These are phyloP conservation scores for Salvia hispanica DNA, from an alignment of 257 asterid genomes.

Conservation along the genomic window DNA sequence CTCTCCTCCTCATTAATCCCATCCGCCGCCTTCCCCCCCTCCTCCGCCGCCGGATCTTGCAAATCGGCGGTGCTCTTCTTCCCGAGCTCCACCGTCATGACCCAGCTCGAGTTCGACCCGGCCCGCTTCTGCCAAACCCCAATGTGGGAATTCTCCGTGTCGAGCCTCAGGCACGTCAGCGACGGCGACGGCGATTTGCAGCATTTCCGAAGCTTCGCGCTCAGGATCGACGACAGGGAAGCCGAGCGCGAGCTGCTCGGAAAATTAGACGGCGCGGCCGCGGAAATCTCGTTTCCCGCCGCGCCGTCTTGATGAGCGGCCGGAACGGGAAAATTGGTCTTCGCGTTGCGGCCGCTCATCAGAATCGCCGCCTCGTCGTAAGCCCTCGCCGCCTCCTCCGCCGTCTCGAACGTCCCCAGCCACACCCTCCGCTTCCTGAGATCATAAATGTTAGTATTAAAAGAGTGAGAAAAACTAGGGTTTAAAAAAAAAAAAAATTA, in stretches of 20 bases:
- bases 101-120: constrained; percentile 85
- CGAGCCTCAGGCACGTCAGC: constrained; percentile 80
- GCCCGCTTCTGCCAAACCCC: constrained; percentile 98
- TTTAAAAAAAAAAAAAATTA: too few species aligned
- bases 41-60: constrained; percentile 16
- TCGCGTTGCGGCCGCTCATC: constrained; percentile 78
- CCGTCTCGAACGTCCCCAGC: constrained; percentile 86
- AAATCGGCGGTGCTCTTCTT: constrained; percentile 27
- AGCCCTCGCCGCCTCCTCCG: constrained; percentile 84
- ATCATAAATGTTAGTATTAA: background rate
- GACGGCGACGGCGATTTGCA: constrained; percentile 83
- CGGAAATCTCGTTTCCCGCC: too few species aligned
- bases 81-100: constrained; percentile 78
- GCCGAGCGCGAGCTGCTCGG: constrained; percentile 31
- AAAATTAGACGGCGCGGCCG: constrained; percentile 17
- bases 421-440: constrained; percentile 82
- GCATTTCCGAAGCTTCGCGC: constrained; percentile 72
- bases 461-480: too few species aligned
- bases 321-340: constrained; percentile 67
- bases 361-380: constrained; percentile 81
- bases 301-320: constrained; percentile 32
- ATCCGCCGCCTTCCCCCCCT: background rate
- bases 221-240: constrained; percentile 63
- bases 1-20: constrained; percentile 73
- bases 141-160: constrained; percentile 75